Conservation (phyloP, 2,329 filamentous ascomycete genomes). For the Aspergillus clavatus region DNA sequence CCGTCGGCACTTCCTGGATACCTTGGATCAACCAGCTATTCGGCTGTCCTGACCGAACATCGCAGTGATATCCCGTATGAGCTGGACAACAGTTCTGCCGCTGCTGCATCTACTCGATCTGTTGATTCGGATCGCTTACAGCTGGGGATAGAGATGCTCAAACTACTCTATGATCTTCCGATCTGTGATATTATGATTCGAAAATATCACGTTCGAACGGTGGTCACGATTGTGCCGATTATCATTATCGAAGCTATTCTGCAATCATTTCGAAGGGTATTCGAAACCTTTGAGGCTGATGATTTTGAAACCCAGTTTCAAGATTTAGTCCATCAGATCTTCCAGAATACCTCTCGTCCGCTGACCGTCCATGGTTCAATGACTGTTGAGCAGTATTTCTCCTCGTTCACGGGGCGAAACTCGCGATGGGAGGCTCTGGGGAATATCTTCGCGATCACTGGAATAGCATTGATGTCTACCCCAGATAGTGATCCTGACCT, state of each 20-base stretch:
- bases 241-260: slow-evolving; percentile 24
- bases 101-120: slow-evolving; percentile 10
- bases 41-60: slow-evolving; percentile 32
- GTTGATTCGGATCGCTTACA: slow-evolving; percentile 27
- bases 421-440: slow-evolving; percentile 41
- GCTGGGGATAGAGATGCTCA: slow-evolving; percentile 28
- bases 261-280: slow-evolving; percentile 22
- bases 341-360: slow-evolving; percentile 27
- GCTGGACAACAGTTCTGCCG: slow-evolving; percentile 19
- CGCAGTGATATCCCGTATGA: slow-evolving; percentile 31
- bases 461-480: slow-evolving; percentile 31
- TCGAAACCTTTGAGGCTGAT: slow-evolving; percentile 20
- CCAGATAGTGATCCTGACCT: slow-evolving; percentile 30
- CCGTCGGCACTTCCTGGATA: slow-evolving; percentile 29
- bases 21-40: slow-evolving; percentile 33
- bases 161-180: slow-evolving; percentile 24
- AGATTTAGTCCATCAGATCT: slow-evolving; percentile 24
- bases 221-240: slow-evolving; percentile 21
- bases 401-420: slow-evolving; percentile 26
- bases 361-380: slow-evolving; percentile 23
- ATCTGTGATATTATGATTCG: slow-evolving; percentile 24
- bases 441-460: slow-evolving; percentile 36
- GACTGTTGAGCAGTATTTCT: slow-evolving; percentile 30
- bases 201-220: slow-evolving; percentile 21
- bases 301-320: slow-evolving; percentile 25